phyloP scores from a whole-genome alignment of 495 filamentous ascomycete species.

The Stereocaulon alpinum region DNA sequence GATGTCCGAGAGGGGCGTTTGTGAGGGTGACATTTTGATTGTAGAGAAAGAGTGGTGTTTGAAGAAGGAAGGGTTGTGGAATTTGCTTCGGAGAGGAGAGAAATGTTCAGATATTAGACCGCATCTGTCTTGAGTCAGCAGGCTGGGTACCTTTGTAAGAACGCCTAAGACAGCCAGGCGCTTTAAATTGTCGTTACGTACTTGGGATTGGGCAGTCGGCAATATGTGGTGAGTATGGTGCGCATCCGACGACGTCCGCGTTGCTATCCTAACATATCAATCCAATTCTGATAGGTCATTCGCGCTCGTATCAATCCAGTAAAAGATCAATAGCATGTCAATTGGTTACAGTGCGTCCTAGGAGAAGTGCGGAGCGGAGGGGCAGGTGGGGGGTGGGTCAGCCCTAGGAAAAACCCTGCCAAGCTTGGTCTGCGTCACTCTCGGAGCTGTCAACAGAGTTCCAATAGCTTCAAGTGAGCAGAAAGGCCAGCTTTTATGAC shows the following conservation, averaged over 20 bases:
- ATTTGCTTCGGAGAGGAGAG: constrained; percentile 11
- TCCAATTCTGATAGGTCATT: background rate
- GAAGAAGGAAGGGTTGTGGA: constrained; percentile 8
- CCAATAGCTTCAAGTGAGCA: background rate
- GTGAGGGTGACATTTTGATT: constrained; percentile 20
- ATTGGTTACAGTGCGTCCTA: background rate
- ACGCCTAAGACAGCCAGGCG: background rate
- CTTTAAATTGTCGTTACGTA: background rate
- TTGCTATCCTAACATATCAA: background rate
- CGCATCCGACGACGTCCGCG: constrained; percentile 1
- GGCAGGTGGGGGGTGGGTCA: constrained; percentile 3
- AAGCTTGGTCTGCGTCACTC: background rate
- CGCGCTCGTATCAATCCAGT: too few species aligned
- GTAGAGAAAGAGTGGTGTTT: background rate
- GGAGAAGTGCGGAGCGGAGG: constrained; percentile 3
- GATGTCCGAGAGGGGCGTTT: constrained; percentile 34
- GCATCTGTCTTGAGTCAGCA: constrained; percentile 2
- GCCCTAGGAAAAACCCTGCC: background rate
- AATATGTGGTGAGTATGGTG: background rate
- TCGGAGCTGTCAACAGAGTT: background rate
- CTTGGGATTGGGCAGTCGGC: background rate
- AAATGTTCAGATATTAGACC: background rate
- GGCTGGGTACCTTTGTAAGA: background rate
- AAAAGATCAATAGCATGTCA: background rate
- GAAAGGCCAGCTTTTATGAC: background rate